A percentile compares a stretch with the other conserved stretches of the same genome.
These are phyloP conservation scores for Chlorella sp. DNA, from an alignment of 139 green algal species.

Conservation along the genomic window DNA sequence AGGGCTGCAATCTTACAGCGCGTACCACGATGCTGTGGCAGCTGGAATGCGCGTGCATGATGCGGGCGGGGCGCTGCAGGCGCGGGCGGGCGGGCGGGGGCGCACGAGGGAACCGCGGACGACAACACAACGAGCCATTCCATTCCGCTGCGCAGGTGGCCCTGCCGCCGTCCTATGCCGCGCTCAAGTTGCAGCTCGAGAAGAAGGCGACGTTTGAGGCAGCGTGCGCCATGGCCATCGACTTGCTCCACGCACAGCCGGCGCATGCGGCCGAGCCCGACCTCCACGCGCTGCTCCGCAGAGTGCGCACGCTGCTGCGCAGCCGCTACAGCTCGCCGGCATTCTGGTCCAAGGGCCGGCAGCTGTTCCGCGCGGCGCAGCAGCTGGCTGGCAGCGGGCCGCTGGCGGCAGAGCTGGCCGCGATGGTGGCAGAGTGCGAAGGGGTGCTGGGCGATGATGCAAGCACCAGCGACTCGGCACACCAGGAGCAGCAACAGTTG, in stretches of 20 bases:
- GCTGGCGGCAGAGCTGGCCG: background rate
- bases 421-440: background rate
- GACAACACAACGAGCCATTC: too few relatives aligned
- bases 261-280: background rate
- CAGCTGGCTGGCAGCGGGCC: background rate
- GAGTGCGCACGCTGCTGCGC: slow-evolving; percentile 17
- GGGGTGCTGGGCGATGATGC: slow-evolving; percentile 12
- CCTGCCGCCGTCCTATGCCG: too few relatives aligned
- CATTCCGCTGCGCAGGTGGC: too few relatives aligned
- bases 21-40: too few relatives aligned
- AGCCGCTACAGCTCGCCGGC: slow-evolving; percentile 14
- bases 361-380: slow-evolving; percentile 19
- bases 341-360: slow-evolving; percentile 19
- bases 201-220: slow-evolving; percentile 20
- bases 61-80: too few relatives aligned
- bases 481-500: background rate
- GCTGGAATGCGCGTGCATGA: too few relatives aligned
- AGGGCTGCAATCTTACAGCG: too few relatives aligned
- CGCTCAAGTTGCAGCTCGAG: background rate
- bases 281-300: background rate
- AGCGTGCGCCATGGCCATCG: background rate
- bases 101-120: too few relatives aligned
- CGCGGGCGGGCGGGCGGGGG: too few relatives aligned
- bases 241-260: background rate
- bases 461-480: background rate